phyloP scores from a whole-genome alignment of 306 rosid species.

The Cucumis hystrix region DNA sequence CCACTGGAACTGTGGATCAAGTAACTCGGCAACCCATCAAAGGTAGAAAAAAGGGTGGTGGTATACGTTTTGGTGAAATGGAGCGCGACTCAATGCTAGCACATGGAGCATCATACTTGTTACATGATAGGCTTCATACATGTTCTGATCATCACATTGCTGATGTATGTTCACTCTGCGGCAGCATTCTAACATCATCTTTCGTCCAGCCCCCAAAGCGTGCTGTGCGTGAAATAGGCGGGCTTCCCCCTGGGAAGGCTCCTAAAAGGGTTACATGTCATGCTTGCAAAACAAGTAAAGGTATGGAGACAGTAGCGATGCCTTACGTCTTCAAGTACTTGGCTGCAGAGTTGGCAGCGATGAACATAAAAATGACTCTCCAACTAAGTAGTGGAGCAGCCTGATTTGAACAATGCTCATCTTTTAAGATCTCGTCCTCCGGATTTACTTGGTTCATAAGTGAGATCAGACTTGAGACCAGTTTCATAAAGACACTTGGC shows the following conservation, averaged over 20 bases:
- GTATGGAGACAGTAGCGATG: conserved; percentile 94
- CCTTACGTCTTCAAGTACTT: conserved; percentile 80
- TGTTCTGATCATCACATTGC: conserved; percentile 92
- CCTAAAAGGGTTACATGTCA: conserved; percentile 50
- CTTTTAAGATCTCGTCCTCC: not conserved
- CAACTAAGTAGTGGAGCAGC: conserved; percentile 29
- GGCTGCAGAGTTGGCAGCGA: conserved; percentile 90
- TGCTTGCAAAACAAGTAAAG: conserved; percentile 63
- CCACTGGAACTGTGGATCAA: conserved; percentile 74
- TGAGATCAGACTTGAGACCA: not conserved
- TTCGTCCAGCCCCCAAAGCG: conserved; percentile 37
- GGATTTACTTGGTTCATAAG: not conserved
- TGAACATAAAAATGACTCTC: conserved; percentile 85
- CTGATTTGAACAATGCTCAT: conserved; percentile 5
- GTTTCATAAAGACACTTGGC: not conserved
- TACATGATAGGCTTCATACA: conserved; percentile 85
- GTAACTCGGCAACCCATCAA: conserved; percentile 79
- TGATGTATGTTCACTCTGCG: conserved; percentile 78
- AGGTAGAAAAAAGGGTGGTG: conserved; percentile 89
- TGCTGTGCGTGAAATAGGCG: conserved; percentile 30
- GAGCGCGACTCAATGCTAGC: conserved; percentile 96
- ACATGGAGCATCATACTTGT: conserved; percentile 85
- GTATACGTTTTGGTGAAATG: conserved; percentile 98
- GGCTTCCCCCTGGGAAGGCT: conserved; percentile 54
- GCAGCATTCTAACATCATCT: conserved; percentile 61